phyloP scores from a whole-genome alignment of 345 rosid species.

The Populus nigra region DNA sequence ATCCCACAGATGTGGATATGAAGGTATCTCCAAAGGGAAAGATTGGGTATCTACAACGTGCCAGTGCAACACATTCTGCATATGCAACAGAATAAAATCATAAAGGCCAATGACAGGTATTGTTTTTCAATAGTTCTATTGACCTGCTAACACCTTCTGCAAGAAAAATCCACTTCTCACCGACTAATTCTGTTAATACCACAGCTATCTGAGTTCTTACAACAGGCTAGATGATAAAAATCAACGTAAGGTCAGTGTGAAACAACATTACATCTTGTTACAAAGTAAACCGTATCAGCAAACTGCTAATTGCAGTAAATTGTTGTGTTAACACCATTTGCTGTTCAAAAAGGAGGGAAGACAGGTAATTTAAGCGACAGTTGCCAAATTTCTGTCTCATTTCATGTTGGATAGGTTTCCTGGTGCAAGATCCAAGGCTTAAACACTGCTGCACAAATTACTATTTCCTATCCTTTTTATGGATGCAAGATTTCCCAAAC shows the following conservation, averaged over 20 bases:
- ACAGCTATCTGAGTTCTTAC: neutral
- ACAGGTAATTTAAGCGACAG: neutral
- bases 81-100: neutral
- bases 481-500: neutral
- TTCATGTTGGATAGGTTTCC: neutral
- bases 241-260: neutral
- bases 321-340: neutral
- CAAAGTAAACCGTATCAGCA: neutral
- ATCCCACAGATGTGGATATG: constrained; percentile 71
- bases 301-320: neutral
- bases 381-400: neutral
- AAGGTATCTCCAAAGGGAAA: constrained; percentile 70
- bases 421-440: neutral
- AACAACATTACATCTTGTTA: neutral
- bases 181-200: neutral
- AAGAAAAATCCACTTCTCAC: neutral
- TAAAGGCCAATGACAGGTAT: neutral
- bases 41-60: constrained; percentile 69
- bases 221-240: neutral
- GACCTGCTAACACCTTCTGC: neutral
- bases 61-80: constrained; percentile 77
- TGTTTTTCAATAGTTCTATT: neutral
- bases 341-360: neutral
- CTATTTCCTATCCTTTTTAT: no score
- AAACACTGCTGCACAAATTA: no score